Conservation (phyloP, 345 rosid species). For the Bruguiera gymnorhiza region DNA sequence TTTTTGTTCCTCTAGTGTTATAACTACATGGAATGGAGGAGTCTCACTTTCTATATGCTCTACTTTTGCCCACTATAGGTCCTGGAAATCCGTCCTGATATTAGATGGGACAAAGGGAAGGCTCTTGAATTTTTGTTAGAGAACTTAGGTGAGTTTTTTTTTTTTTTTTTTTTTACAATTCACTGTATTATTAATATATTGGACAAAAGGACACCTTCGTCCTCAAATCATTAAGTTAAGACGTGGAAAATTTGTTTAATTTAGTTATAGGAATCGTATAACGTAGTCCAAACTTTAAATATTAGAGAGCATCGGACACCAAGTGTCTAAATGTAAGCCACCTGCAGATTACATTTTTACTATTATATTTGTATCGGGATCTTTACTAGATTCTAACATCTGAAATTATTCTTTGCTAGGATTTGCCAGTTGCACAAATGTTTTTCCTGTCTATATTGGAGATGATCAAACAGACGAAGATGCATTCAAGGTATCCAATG, state of each 20-base stretch:
- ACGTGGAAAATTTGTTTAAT: background rate
- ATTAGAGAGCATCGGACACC: background rate
- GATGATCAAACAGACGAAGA: conserved; percentile 25
- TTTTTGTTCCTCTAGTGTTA: background rate
- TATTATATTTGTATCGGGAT: background rate
- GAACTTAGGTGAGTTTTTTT: conserved; percentile 57
- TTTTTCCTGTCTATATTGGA: background rate
- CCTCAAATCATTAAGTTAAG: no score
- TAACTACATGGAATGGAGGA: background rate
- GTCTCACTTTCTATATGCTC: conserved; percentile 5
- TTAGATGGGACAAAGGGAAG: conserved; percentile 85
- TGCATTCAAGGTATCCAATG: conserved; percentile 62
- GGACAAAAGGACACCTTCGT: no score
- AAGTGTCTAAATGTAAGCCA: background rate
- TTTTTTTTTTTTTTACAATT: background rate
- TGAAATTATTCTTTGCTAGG: background rate
- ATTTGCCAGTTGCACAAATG: conserved; percentile 1
- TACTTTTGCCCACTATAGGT: conserved; percentile 37
- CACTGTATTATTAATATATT: no score
- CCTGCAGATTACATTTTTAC: background rate
- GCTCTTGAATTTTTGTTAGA: conserved; percentile 80
- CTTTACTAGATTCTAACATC: background rate
- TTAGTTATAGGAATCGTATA: no score
- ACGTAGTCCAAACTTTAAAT: background rate
- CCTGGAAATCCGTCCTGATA: conserved; percentile 70